Conservation (phyloP, 2,329 filamentous ascomycete species). For the Aspergillus aculeatinus region DNA sequence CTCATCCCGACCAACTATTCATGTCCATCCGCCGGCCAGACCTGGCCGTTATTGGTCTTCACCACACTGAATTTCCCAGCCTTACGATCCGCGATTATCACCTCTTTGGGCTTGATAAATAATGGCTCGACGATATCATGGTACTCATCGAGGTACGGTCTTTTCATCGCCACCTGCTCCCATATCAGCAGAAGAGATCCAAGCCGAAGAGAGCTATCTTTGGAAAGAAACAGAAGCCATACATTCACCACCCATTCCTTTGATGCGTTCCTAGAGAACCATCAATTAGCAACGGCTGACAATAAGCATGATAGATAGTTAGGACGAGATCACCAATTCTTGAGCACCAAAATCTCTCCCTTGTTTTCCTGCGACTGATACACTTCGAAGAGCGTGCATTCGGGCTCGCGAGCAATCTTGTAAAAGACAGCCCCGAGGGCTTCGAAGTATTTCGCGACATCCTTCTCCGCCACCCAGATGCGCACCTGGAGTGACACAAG, state of each 20-base stretch:
- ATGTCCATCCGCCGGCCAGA: not conserved
- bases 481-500: not conserved
- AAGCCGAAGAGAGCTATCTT: not conserved
- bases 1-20: not conserved
- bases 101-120: not conserved
- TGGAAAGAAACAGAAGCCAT: not conserved
- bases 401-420: not conserved
- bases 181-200: not conserved
- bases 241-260: not conserved
- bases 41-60: not conserved
- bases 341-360: not conserved
- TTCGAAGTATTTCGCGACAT: not conserved
- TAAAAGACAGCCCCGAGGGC: not conserved
- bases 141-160: not conserved
- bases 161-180: not conserved
- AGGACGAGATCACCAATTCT: not conserved
- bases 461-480: not conserved
- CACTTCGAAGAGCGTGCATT: not conserved
- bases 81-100: not conserved
- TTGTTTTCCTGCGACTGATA: not conserved
- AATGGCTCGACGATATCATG: not conserved
- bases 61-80: not conserved
- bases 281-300: not conserved
- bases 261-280: not conserved
- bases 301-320: not conserved